Conservation (phyloP, 306 rosid species). For the Citrullus colocynthis region DNA sequence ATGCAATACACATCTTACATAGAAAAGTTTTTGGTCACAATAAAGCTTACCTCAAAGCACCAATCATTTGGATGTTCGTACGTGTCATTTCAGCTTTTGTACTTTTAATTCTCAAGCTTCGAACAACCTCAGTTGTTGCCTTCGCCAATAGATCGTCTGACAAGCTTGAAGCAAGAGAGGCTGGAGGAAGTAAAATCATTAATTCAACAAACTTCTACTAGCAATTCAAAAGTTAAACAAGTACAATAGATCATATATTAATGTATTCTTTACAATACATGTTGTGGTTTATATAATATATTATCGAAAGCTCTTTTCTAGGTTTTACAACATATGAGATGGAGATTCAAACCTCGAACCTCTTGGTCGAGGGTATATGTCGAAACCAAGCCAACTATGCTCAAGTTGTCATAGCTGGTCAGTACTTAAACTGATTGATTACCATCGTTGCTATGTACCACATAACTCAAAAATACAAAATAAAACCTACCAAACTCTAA, state of each 20-base stretch:
- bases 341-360: background rate
- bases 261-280: background rate
- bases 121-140: conserved; percentile 69
- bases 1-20: background rate
- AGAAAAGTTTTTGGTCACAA: background rate
- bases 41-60: conserved; percentile 76
- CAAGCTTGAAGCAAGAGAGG: conserved; percentile 85
- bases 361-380: background rate
- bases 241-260: background rate
- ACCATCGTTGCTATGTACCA: background rate
- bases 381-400: background rate
- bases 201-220: conserved; percentile 1
- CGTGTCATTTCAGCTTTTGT: conserved; percentile 69
- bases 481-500: background rate
- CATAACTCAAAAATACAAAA: background rate
- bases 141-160: conserved; percentile 84
- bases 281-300: background rate
- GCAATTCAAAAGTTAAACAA: background rate
- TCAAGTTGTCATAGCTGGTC: background rate
- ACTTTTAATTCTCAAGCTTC: conserved; percentile 54
- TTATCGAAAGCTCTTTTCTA: background rate
- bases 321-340: background rate
- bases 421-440: background rate
- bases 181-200: conserved; percentile 32
- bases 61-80: conserved; percentile 94